Evolutionary conservation across 208 protist genomes (phyloP).

Genomic region (Acanthamoeba culbertsoni): DNA sequence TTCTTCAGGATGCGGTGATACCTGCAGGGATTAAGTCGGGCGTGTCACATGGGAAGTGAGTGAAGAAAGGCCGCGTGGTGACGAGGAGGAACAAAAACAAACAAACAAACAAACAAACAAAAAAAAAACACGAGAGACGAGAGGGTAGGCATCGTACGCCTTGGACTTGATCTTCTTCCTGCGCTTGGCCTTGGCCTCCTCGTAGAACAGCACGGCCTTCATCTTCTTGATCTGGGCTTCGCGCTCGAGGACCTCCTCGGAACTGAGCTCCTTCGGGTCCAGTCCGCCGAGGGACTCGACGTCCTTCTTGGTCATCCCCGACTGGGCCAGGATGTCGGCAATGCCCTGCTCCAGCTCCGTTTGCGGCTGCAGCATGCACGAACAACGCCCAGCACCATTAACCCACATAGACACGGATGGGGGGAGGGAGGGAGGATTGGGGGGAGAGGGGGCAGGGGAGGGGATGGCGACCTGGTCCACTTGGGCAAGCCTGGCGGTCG

Average conservation of each 20-base stretch:
- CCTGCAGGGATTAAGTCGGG: background rate
- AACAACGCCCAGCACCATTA: background rate
- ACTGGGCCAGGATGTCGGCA: slow-evolving; percentile 29
- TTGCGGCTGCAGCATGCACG: background rate
- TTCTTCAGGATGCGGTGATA: slow-evolving; percentile 56
- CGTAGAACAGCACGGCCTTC: slow-evolving; percentile 53
- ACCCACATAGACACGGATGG: background rate
- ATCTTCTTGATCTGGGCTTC: slow-evolving; percentile 55
- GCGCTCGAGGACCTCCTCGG: background rate
- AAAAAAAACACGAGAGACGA: background rate
- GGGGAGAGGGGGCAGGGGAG: background rate
- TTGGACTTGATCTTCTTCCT: slow-evolving; percentile 62
- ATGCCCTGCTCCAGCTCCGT: slow-evolving; percentile 33
- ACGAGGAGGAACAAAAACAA: too few relatives aligned
- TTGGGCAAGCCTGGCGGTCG: background rate
- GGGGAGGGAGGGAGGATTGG: background rate
- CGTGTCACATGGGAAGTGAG: too few relatives aligned
- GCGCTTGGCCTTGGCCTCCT: slow-evolving; percentile 51
- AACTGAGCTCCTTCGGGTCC: background rate
- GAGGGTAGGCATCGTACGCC: background rate
- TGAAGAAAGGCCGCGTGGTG: too few relatives aligned
- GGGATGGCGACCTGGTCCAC: background rate
- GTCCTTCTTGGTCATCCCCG: background rate
- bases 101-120: background rate
- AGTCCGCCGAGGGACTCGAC: background rate